phyloP scores from a whole-genome alignment of 148 eudicot species.

The Cornus kousa region DNA sequence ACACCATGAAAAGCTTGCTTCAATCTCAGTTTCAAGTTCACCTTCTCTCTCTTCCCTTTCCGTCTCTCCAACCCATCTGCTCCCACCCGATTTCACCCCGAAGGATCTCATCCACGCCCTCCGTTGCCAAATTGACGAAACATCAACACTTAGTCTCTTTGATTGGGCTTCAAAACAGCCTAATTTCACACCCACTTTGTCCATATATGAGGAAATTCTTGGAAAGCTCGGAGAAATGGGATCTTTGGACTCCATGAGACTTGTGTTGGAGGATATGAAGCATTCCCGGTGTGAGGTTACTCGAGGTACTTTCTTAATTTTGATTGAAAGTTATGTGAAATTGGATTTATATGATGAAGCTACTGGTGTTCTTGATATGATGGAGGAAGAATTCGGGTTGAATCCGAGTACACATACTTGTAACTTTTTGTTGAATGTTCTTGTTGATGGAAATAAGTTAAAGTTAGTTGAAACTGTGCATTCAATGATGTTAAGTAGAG shows the following conservation, averaged over 20 bases:
- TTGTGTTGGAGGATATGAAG: slow-evolving; percentile 67
- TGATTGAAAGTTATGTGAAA: slow-evolving; percentile 68
- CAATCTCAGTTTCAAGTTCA: slow-evolving; percentile 33
- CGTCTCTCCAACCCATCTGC: slow-evolving; percentile 23
- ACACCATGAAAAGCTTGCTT: slow-evolving; percentile 1
- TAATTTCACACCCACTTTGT: slow-evolving; percentile 62
- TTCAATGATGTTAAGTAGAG: slow-evolving; percentile 56
- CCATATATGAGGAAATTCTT: slow-evolving; percentile 63
- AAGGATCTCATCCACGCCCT: slow-evolving; percentile 63
- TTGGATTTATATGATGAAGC: slow-evolving; percentile 69
- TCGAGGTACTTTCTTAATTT: slow-evolving; percentile 72
- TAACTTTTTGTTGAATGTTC: slow-evolving; percentile 79
- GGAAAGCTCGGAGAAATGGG: slow-evolving; percentile 66
- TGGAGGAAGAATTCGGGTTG: slow-evolving; percentile 66
- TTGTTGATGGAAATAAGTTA: slow-evolving; percentile 84
- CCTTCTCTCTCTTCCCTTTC: slow-evolving; percentile 18
- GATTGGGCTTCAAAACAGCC: slow-evolving; percentile 85
- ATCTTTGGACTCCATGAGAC: slow-evolving; percentile 61
- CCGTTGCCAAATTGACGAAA: slow-evolving; percentile 55
- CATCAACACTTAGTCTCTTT: slow-evolving; percentile 62
- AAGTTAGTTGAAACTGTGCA: slow-evolving; percentile 75
- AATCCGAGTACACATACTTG: slow-evolving; percentile 51
- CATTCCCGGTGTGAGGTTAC: slow-evolving; percentile 31
- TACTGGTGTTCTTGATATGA: slow-evolving; percentile 66
- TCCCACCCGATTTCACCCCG: slow-evolving; percentile 52